Evolutionary conservation across 768 basidiomycete genomes (phyloP).

Genomic region (Pleurotus tuoliensis): DNA sequence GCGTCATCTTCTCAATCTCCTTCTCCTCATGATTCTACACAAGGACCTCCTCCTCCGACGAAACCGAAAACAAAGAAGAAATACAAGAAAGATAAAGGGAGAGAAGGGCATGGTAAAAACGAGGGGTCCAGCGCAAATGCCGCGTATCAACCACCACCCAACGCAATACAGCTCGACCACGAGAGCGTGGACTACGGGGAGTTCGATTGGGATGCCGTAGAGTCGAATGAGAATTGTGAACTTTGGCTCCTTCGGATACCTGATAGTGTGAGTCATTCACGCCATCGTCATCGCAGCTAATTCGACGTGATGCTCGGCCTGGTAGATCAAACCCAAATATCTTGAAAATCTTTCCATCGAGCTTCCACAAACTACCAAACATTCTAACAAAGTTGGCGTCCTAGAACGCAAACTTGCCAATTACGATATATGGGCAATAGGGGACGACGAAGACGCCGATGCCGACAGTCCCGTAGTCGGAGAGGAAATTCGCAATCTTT

Average conservation of each 20-base stretch:
- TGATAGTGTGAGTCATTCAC: conserved; percentile 47
- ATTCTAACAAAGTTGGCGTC: conserved; percentile 40
- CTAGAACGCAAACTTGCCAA: conserved; percentile 49
- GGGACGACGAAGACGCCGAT: conserved; percentile 27
- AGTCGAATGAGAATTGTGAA: conserved; percentile 54
- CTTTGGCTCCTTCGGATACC: conserved; percentile 72
- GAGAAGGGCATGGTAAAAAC: conserved; percentile 30
- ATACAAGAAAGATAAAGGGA: conserved; percentile 9
- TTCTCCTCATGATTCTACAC: conserved; percentile 11
- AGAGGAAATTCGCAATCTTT: conserved; percentile 59
- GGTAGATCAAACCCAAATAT: conserved; percentile 65
- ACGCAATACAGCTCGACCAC: conserved; percentile 44
- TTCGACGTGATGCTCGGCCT: not conserved
- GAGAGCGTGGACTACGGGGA: conserved; percentile 37
- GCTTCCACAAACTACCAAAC: conserved; percentile 30
- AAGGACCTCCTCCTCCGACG: conserved; percentile 9
- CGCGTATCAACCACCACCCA: conserved; percentile 58
- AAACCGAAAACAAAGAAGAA: conserved; percentile 11
- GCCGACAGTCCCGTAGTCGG: conserved; percentile 37
- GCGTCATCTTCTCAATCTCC: not conserved
- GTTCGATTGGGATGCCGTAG: conserved; percentile 69
- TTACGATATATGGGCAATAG: conserved; percentile 68
- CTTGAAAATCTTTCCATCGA: conserved; percentile 50
- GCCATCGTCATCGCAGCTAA: not conserved
- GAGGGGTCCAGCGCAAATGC: conserved; percentile 54